These are phyloP conservation scores for Melanopsichium pennsylvanicum DNA, from an alignment of 1,284 basidiomycete genomes.

Conservation along the genomic window DNA sequence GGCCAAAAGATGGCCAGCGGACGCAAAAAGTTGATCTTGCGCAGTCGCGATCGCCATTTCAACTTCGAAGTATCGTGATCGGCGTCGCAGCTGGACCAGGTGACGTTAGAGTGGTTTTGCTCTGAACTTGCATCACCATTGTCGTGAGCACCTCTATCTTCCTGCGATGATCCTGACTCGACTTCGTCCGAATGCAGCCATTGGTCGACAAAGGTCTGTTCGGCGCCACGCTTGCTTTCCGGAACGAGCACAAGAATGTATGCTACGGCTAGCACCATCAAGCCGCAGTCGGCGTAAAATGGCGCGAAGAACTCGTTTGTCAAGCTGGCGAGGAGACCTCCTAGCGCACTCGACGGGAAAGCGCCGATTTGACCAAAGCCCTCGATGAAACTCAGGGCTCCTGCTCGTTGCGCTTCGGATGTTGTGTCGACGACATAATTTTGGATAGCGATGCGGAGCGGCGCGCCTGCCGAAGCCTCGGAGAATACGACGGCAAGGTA, in stretches of 20 bases:
- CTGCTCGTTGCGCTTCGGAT: conserved; percentile 47
- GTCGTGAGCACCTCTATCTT: not conserved
- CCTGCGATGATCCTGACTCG: conserved; percentile 20
- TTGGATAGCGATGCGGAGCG: conserved; percentile 55
- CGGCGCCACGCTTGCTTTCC: conserved; percentile 47
- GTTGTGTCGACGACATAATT: conserved; percentile 62
- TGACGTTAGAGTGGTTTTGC: conserved; percentile 25
- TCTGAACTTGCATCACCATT: conserved; percentile 1
- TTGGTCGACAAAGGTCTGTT: conserved; percentile 49
- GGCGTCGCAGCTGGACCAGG: conserved; percentile 31
- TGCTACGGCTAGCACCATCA: conserved; percentile 44
- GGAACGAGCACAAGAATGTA: conserved; percentile 55
- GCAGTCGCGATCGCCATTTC: conserved; percentile 39
- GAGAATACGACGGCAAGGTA: conserved; percentile 48
- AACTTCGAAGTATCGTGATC: conserved; percentile 33
- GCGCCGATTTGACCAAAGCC: conserved; percentile 59
- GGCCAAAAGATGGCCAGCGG: conserved; percentile 55
- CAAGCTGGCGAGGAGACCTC: conserved; percentile 52
- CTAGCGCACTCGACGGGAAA: conserved; percentile 54
- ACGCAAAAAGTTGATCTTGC: conserved; percentile 49
- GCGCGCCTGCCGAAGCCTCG: conserved; percentile 55
- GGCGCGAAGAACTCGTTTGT: conserved; percentile 58
- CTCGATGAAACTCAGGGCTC: conserved; percentile 58
- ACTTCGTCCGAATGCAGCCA: conserved; percentile 39
- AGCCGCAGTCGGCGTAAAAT: conserved; percentile 53